These are phyloP conservation scores for Miscanthus lutarioriparius DNA, from an alignment of 176 grass and related monocot species.

Conservation along the genomic window DNA sequence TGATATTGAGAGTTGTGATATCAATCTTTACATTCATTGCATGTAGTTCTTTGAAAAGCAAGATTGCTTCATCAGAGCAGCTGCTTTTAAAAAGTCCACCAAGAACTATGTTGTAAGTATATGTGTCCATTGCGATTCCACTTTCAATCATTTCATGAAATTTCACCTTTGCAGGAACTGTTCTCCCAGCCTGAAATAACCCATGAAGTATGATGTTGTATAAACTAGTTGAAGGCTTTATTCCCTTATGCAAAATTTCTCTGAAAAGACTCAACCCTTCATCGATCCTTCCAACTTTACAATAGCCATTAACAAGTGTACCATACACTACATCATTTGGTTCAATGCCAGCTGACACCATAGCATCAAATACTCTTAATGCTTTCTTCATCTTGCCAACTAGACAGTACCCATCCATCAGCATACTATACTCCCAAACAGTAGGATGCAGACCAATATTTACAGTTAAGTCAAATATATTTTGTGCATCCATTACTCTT, in stretches of 20 bases:
- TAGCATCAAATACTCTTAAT: background rate
- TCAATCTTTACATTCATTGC: background rate
- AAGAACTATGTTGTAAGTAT: too few relatives aligned
- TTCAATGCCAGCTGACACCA: too few relatives aligned
- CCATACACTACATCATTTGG: background rate
- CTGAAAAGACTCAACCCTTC: background rate
- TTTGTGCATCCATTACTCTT: background rate
- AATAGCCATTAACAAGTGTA: background rate
- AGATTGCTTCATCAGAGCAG: background rate
- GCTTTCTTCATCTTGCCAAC: background rate
- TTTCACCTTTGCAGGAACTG: background rate
- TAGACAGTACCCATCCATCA: constrained; percentile 10
- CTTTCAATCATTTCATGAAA: background rate
- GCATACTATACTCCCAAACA: background rate
- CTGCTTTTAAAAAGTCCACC: constrained; percentile 12
- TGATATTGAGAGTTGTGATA: background rate
- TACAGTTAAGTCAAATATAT: background rate
- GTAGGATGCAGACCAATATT: background rate
- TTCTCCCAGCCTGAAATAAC: background rate
- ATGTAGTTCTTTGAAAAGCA: background rate
- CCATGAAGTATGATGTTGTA: background rate
- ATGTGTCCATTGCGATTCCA: background rate
- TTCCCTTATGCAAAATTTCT: background rate
- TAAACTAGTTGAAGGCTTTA: background rate
- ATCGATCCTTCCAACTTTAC: background rate